These are phyloP conservation scores for Phytophthora pisi DNA, from an alignment of 352 stramenopile species.

Conservation along the genomic window DNA sequence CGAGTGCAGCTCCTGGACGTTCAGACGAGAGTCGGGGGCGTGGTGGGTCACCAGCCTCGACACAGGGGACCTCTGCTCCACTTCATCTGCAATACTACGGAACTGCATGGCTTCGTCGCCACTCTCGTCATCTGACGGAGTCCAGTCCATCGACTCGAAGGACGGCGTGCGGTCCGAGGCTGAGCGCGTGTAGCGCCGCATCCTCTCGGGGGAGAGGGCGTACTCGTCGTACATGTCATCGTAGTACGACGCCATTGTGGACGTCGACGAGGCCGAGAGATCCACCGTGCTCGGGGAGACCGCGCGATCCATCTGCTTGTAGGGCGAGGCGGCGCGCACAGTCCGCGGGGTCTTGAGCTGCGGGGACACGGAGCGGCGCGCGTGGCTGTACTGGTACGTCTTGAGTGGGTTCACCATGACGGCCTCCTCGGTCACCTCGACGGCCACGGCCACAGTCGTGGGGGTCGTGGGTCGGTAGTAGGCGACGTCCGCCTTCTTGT, in stretches of 20 bases:
- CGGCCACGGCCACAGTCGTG: constrained; percentile 26
- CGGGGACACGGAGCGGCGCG: constrained; percentile 29
- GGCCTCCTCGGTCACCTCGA: constrained; percentile 26
- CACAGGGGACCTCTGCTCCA: constrained; percentile 26
- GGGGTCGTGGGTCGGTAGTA: constrained; percentile 32
- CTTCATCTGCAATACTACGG: constrained; percentile 39
- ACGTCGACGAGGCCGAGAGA: constrained; percentile 70
- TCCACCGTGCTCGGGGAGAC: constrained; percentile 45
- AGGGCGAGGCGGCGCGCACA: constrained; percentile 34
- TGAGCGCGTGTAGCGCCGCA: constrained; percentile 44
- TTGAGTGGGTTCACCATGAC: constrained; percentile 36
- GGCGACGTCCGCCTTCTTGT: constrained; percentile 15
- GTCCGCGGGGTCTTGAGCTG: constrained; percentile 26
- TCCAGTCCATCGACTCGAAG: constrained; percentile 57
- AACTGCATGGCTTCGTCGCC: constrained; percentile 35
- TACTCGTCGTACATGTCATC: constrained; percentile 70
- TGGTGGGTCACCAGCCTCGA: constrained; percentile 23
- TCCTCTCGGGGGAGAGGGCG: constrained; percentile 28
- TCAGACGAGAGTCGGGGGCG: constrained; percentile 7
- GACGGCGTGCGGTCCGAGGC: constrained; percentile 41
- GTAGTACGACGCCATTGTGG: constrained; percentile 68
- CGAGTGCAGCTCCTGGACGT: constrained; percentile 25
- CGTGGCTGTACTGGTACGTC: constrained; percentile 30
- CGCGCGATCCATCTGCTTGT: constrained; percentile 41
- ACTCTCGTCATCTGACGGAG: constrained; percentile 45